Evolutionary conservation across 768 basidiomycete genomes (phyloP), one percentile per base, ranked within the genome.

Genomic region (Suillus brevipes): DNA sequence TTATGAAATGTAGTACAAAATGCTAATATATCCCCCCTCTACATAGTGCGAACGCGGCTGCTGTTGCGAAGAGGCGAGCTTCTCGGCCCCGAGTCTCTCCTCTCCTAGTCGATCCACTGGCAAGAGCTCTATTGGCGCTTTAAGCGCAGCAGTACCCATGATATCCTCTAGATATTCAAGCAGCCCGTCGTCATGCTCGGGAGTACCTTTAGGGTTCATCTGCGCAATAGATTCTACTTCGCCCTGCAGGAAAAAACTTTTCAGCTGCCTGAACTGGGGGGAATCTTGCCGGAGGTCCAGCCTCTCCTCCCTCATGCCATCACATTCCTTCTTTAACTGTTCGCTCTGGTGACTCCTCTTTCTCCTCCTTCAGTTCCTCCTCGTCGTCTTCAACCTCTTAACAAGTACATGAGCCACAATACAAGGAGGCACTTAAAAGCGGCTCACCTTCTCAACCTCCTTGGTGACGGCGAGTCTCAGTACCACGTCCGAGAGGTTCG

Each of bases 151-250:
- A 0, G 97, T 99, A 18, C 97, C 97, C 52, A 99, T 95, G 76
- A 99, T 99, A 70, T 99, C 97, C 75, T 99, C 97, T 2, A 99
- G 85, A 74, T 99, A 99, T 76, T 99, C 97, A 8, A 99, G 89
- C 0, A 99, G 81, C 6, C 97, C 97, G 62, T 99, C 97, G 69
- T 99, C 97, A 69, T 97, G 95, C 73, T 98, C 95, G 1, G 87
- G 89, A 6, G 87, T 84, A 0, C 92, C 96, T 78, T 99, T 99
- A 7, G 97, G 92, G 74, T 97, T 98, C 97, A 99, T 99, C 74
- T 95, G 95, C 2, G 97, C 96, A 65, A 98, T 99, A 3, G 94
- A 96, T 73, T 99, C 97, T 62, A 99, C 97, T 78, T 99, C 97
- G 4, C 97, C 97, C 82, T 99, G 97, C 6, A 99, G 85, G 72